Conservation (phyloP, 1,139 yeast genomes). For the Saccharomyces hybrid region DNA sequence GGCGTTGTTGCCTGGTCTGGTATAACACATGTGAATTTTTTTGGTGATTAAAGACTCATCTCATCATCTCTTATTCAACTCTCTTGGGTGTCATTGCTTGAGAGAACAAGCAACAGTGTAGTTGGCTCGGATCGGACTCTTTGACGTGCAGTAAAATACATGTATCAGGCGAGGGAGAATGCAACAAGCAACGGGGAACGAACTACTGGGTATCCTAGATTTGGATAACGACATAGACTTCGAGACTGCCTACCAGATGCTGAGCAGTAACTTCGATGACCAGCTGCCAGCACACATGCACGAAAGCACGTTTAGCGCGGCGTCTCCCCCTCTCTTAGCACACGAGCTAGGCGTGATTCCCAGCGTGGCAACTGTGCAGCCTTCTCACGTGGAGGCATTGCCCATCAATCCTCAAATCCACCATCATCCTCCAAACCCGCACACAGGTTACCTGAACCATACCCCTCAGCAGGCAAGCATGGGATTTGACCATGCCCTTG, state of each 20-base stretch:
- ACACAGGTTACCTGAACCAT: neutral
- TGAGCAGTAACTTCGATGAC: conserved; percentile 14
- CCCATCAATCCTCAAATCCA: conserved; percentile 1
- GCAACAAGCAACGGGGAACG: conserved; percentile 3
- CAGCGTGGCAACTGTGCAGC: neutral
- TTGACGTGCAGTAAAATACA: conserved; percentile 4
- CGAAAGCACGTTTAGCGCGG: neutral
- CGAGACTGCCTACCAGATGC: conserved; percentile 31
- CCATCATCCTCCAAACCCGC: neutral
- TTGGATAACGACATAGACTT: conserved; percentile 30
- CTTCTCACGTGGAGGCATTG: neutral
- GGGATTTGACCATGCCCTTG: neutral
- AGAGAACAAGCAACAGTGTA: neutral
- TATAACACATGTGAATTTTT: neutral
- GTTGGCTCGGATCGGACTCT: neutral
- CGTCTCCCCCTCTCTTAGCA: neutral
- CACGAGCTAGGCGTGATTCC: neutral
- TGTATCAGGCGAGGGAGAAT: neutral
- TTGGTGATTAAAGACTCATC: neutral
- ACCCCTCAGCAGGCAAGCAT: neutral
- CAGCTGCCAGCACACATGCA: conserved; percentile 4
- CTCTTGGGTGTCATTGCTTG: neutral
- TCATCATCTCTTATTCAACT: neutral
- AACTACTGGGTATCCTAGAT: conserved; percentile 20
- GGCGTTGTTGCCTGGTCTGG: neutral